Evolutionary conservation across 306 rosid species (phyloP).

Genomic region (Astragalus glycyphyllos): DNA sequence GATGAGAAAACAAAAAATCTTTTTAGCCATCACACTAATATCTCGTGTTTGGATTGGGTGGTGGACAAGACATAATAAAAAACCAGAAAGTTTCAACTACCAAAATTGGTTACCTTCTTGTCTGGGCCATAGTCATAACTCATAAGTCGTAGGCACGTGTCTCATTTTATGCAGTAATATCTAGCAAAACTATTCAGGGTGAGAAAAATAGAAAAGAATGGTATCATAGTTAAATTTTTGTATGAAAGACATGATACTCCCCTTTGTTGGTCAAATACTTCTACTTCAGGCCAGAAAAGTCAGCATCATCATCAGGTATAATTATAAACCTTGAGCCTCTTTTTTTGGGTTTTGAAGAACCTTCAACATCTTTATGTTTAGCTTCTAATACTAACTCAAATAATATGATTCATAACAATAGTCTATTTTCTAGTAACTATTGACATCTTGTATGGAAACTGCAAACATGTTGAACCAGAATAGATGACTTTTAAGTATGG

Average conservation of each 20-base stretch:
- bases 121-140: too few relatives aligned
- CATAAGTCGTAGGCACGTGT: too few relatives aligned
- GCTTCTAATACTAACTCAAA: constrained; percentile 14
- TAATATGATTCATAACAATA: neutral
- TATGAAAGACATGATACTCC: constrained; percentile 14
- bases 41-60: too few relatives aligned
- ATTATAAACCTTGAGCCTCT: neutral
- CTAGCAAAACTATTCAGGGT: too few relatives aligned
- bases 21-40: too few relatives aligned
- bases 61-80: too few relatives aligned
- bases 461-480: constrained; percentile 39
- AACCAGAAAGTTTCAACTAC: too few relatives aligned
- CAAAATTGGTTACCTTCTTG: too few relatives aligned
- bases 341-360: neutral
- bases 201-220: constrained; percentile 7
- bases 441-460: too few relatives aligned
- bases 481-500: constrained; percentile 47
- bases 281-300: constrained; percentile 5
- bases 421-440: neutral
- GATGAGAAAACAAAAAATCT: too few relatives aligned
- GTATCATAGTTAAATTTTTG: constrained; percentile 10
- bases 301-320: constrained; percentile 10
- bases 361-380: constrained; percentile 17
- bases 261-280: neutral
- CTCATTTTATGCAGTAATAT: too few relatives aligned